These are phyloP conservation scores for Corynespora cassiicola DNA, from an alignment of 2,329 filamentous ascomycete species.

Conservation along the genomic window DNA sequence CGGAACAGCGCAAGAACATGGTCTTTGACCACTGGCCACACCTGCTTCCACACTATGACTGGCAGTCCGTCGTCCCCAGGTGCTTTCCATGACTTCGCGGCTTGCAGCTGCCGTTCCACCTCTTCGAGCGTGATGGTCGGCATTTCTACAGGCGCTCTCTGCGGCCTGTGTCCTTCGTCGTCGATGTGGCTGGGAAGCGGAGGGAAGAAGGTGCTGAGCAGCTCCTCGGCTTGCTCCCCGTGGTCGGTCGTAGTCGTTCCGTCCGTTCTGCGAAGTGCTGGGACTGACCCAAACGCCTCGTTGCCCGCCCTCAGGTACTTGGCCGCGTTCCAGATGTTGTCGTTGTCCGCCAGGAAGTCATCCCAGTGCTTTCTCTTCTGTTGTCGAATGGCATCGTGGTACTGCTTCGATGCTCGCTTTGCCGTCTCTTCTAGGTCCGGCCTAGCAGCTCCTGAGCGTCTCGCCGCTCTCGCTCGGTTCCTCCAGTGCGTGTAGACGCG, in stretches of 20 bases:
- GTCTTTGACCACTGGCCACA: constrained; percentile 17
- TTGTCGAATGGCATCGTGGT: constrained; percentile 14
- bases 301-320: constrained; percentile 13
- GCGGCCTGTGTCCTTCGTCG: constrained; percentile 10
- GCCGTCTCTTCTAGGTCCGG: constrained; percentile 10
- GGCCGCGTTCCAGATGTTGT: constrained; percentile 14
- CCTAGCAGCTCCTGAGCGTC: constrained; percentile 7
- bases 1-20: constrained; percentile 16
- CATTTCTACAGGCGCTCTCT: constrained; percentile 10
- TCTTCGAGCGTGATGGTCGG: constrained; percentile 12
- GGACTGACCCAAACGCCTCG: constrained; percentile 16
- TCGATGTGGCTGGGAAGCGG: constrained; percentile 9
- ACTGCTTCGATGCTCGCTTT: constrained; percentile 12
- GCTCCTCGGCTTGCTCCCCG: constrained; percentile 10
- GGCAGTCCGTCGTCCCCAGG: constrained; percentile 13
- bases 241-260: constrained; percentile 9
- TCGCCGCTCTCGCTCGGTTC: constrained; percentile 9
- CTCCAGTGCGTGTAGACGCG: constrained; percentile 6
- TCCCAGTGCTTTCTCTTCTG: constrained; percentile 17
- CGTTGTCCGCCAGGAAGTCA: constrained; percentile 12
- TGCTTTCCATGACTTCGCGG: constrained; percentile 16
- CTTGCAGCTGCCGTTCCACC: constrained; percentile 11
- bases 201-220: constrained; percentile 13
- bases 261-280: constrained; percentile 10
- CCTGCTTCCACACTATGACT: constrained; percentile 14